Percentiles rank a stretch among this genome's conserved stretches.
phyloP scores from a whole-genome alignment of 2,329 filamentous ascomycete genomes.

The Emmonsiellopsis sp. region DNA sequence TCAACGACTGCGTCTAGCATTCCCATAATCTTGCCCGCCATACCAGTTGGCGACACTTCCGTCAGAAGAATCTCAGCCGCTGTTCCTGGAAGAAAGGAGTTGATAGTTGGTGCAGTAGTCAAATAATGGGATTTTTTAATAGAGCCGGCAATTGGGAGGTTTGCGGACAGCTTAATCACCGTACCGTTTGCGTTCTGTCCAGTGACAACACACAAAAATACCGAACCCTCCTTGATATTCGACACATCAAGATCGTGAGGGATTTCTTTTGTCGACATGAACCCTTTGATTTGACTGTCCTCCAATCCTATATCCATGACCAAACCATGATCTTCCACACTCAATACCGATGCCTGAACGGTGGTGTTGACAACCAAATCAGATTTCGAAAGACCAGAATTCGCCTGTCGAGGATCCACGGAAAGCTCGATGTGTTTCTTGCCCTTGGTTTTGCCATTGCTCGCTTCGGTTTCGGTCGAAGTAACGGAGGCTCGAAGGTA shows the following conservation, averaged over 20 bases:
- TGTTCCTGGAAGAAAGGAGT: constrained; percentile 85
- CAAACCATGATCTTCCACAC: constrained; percentile 91
- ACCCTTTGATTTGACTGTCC: constrained; percentile 56
- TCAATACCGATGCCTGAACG: constrained; percentile 77
- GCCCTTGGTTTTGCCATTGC: constrained; percentile 47
- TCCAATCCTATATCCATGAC: constrained; percentile 84
- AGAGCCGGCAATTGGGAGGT: constrained; percentile 59
- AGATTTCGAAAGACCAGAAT: constrained; percentile 61
- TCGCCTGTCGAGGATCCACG: constrained; percentile 67
- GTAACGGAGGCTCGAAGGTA: constrained; percentile 78
- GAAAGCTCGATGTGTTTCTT: constrained; percentile 83
- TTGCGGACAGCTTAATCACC: constrained; percentile 75
- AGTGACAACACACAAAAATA: constrained; percentile 73
- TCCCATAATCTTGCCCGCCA: constrained; percentile 85
- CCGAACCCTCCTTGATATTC: constrained; percentile 68
- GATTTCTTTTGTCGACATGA: constrained; percentile 76
- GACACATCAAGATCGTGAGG: constrained; percentile 55
- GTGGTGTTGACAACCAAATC: constrained; percentile 67
- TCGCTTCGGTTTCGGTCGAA: constrained; percentile 55
- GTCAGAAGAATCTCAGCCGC: constrained; percentile 75
- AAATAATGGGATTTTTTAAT: constrained; percentile 57
- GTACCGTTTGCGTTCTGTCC: constrained; percentile 68
- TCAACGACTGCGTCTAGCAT: constrained; percentile 86
- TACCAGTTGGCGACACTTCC: constrained; percentile 62
- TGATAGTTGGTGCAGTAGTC: constrained; percentile 72